Percentiles rank a stretch among this genome's conserved stretches.
These are phyloP conservation scores for Sarocladiaceae sp. DNA, from an alignment of 2,329 filamentous ascomycete species.

Conservation along the genomic window DNA sequence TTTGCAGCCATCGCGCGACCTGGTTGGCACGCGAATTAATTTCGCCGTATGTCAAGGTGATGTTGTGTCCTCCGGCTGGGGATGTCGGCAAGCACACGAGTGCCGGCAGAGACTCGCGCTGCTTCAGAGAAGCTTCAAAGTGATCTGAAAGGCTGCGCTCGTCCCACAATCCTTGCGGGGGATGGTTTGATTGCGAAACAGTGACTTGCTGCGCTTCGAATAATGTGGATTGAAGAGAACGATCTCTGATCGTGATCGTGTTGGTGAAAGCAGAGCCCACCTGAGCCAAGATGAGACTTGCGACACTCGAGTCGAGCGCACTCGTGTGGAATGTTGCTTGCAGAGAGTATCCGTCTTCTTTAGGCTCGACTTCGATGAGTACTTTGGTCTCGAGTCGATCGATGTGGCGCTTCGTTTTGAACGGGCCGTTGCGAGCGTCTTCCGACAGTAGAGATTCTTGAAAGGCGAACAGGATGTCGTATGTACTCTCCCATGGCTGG, in stretches of 20 bases:
- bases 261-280: neutral
- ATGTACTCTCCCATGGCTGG: slow-evolving; percentile 52
- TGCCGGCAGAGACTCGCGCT: too few species aligned
- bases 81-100: neutral
- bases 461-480: slow-evolving; percentile 77
- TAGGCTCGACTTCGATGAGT: slow-evolving; percentile 70
- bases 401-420: slow-evolving; percentile 52
- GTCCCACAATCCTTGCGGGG: too few species aligned
- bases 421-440: slow-evolving; percentile 21
- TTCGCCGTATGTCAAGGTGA: slow-evolving; percentile 52
- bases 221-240: neutral
- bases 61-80: neutral
- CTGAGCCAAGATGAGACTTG: neutral
- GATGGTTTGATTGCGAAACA: too few species aligned
- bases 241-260: neutral
- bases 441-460: slow-evolving; percentile 60
- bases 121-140: too few species aligned
- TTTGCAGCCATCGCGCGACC: slow-evolving; percentile 49
- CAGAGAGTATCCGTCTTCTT: slow-evolving; percentile 30
- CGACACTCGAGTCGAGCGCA: neutral
- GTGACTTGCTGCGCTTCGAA: too few species aligned
- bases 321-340: slow-evolving; percentile 42
- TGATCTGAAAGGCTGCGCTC: too few species aligned
- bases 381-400: slow-evolving; percentile 74
- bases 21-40: slow-evolving; percentile 60